Evolutionary conservation across 1,284 basidiomycete genomes (phyloP).

Genomic region (Marasmius oreades): DNA sequence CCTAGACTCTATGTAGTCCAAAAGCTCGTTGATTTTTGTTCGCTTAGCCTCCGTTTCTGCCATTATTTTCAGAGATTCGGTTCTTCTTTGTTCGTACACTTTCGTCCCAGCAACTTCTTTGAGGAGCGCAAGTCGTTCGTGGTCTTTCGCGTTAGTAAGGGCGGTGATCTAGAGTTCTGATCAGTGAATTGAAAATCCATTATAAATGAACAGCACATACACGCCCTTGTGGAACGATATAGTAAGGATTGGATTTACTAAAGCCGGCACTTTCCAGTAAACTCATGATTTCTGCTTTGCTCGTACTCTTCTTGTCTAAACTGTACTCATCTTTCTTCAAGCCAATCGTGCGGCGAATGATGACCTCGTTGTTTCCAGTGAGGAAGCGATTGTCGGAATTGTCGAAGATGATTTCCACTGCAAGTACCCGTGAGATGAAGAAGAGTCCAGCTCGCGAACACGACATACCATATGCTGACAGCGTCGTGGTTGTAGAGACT

Average conservation of each 20-base stretch:
- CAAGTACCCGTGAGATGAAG: slow-evolving; percentile 18
- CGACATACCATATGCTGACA: slow-evolving; percentile 85
- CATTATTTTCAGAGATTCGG: slow-evolving; percentile 95
- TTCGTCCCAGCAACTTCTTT: slow-evolving; percentile 99
- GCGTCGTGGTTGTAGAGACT: slow-evolving; percentile 81
- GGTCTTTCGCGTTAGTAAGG: slow-evolving; percentile 96
- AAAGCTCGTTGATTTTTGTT: slow-evolving; percentile 85
- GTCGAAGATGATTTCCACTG: slow-evolving; percentile 86
- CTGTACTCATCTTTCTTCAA: slow-evolving; percentile 99
- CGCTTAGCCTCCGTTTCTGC: slow-evolving; percentile 93
- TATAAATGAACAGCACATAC: slow-evolving; percentile 44
- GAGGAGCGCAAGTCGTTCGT: slow-evolving; percentile 87
- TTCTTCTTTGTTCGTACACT: slow-evolving; percentile 93
- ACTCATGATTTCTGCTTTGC: slow-evolving; percentile 97
- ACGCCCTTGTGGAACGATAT: slow-evolving; percentile 97
- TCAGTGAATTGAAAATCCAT: not conserved
- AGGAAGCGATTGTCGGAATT: slow-evolving; percentile 91
- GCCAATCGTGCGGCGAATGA: slow-evolving; percentile 91
- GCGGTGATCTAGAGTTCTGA: slow-evolving; percentile 74
- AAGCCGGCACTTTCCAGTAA: slow-evolving; percentile 95
- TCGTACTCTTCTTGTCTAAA: slow-evolving; percentile 92
- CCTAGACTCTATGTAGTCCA: slow-evolving; percentile 89
- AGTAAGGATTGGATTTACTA: slow-evolving; percentile 96
- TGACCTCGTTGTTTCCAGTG: slow-evolving; percentile 81
- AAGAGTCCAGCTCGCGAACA: not conserved